These are phyloP conservation scores for Boletus edulis DNA, from an alignment of 768 basidiomycete genomes.

Conservation along the genomic window DNA sequence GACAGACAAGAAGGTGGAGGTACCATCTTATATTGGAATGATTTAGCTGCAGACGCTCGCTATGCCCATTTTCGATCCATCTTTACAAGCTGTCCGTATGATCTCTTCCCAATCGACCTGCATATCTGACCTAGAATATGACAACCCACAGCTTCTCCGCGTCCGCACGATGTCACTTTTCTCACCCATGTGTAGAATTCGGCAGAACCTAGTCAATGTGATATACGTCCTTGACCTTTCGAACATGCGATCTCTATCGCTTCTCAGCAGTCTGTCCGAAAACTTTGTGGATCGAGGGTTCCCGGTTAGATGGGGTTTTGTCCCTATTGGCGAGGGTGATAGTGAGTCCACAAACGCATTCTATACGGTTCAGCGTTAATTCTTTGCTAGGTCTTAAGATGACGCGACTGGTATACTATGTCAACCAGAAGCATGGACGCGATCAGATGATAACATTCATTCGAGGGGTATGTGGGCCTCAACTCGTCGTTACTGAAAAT, in stretches of 20 bases:
- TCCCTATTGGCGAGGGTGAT: slow-evolving; percentile 56
- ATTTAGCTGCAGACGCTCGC: slow-evolving; percentile 78
- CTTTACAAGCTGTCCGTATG: slow-evolving; percentile 47
- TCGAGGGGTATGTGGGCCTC: slow-evolving; percentile 38
- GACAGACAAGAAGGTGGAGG: slow-evolving; percentile 78
- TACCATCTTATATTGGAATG: slow-evolving; percentile 85
- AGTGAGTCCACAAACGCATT: slow-evolving; percentile 21
- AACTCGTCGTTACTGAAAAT: neutral
- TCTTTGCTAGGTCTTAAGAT: slow-evolving; percentile 53
- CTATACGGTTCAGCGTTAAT: neutral
- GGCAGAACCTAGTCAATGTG: slow-evolving; percentile 80
- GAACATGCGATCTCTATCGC: slow-evolving; percentile 51
- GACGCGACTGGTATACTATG: slow-evolving; percentile 69
- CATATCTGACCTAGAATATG: slow-evolving; percentile 1
- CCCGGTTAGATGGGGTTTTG: slow-evolving; percentile 84
- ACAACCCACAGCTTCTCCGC: slow-evolving; percentile 26
- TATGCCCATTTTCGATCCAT: slow-evolving; percentile 55
- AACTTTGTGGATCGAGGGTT: slow-evolving; percentile 70
- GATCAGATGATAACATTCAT: slow-evolving; percentile 63
- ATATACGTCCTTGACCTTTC: slow-evolving; percentile 82
- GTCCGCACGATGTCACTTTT: slow-evolving; percentile 50
- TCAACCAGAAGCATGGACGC: slow-evolving; percentile 61
- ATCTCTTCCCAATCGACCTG: neutral
- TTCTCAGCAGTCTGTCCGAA: slow-evolving; percentile 62
- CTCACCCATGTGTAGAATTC: slow-evolving; percentile 73